Evolutionary conservation across 495 filamentous ascomycete species (phyloP).

Genomic region (Sporormia fimetaria): DNA sequence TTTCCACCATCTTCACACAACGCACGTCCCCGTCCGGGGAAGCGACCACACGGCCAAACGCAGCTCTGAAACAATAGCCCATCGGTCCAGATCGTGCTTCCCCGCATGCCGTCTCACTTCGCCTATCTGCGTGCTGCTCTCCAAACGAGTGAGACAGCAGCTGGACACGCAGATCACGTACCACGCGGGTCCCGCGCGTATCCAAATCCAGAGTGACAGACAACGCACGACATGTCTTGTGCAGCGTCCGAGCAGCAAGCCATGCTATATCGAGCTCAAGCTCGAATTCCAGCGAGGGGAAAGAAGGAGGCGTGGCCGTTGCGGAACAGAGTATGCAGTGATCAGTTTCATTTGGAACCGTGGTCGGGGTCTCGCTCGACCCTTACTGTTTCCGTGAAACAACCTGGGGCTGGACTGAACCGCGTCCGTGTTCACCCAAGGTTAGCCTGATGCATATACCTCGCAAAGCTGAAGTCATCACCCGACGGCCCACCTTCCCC

Average conservation of each 20-base stretch:
- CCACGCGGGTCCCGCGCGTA: too few species aligned
- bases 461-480: slow-evolving; percentile 49
- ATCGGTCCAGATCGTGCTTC: neutral
- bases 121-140: slow-evolving; percentile 21
- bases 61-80: neutral
- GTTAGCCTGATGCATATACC: slow-evolving; percentile 39
- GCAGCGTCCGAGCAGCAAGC: too few species aligned
- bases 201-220: too few species aligned
- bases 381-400: slow-evolving; percentile 7
- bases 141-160: slow-evolving; percentile 21
- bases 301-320: too few species aligned
- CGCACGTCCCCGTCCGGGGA: too few species aligned
- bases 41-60: slow-evolving; percentile 3
- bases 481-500: slow-evolving; percentile 31
- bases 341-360: slow-evolving; percentile 13
- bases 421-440: slow-evolving; percentile 16
- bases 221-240: too few species aligned
- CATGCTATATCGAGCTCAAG: too few species aligned
- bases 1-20: too few species aligned
- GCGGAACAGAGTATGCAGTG: too few species aligned
- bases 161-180: slow-evolving; percentile 4
- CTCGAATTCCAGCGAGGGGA: too few species aligned
- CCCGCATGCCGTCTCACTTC: slow-evolving; percentile 8
- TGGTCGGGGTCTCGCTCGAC: neutral
- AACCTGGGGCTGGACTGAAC: neutral